phyloP scores from a whole-genome alignment of 441 rosid genomes.

The Populus tomentosa region DNA sequence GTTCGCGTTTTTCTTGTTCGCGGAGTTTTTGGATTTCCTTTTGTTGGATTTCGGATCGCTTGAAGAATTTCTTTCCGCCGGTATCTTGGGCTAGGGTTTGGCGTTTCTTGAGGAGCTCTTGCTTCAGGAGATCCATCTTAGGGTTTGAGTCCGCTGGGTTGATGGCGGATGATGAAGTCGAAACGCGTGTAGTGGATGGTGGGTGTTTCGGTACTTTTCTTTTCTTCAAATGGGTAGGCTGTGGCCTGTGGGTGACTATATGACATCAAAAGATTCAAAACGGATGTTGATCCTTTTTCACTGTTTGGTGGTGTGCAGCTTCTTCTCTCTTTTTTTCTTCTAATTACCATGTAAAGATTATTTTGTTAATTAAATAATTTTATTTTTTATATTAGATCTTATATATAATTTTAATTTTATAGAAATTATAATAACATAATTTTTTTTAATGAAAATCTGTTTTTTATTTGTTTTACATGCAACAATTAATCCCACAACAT shows the following conservation, averaged over 20 bases:
- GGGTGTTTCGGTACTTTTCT: not conserved
- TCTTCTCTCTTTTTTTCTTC: too few relatives aligned
- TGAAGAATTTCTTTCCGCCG: conserved; percentile 69
- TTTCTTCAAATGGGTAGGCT: not conserved
- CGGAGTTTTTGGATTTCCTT: conserved; percentile 74
- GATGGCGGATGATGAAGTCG: not conserved
- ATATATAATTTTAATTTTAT: too few relatives aligned
- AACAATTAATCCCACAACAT: too few relatives aligned
- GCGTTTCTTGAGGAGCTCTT: conserved; percentile 68
- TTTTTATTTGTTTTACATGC: too few relatives aligned
- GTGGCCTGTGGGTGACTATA: not conserved
- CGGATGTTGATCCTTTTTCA: not conserved
- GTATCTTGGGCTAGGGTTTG: conserved; percentile 50
- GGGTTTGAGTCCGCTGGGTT: conserved; percentile 13
- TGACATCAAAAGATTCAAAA: not conserved
- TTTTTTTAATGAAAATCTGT: rapidly evolving
- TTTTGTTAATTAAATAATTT: too few relatives aligned
- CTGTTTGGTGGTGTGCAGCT: too few relatives aligned
- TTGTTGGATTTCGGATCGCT: conserved; percentile 77
- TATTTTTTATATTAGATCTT: too few relatives aligned
- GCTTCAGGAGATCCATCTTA: conserved; percentile 64
- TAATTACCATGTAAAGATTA: too few relatives aligned
- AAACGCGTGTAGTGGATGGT: not conserved
- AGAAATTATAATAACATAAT: too few relatives aligned
- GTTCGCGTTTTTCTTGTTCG: conserved; percentile 65